Base-by-base conservation (phyloP, 768 basidiomycete species). In the Macrolepiota fuliginosa region DNA sequence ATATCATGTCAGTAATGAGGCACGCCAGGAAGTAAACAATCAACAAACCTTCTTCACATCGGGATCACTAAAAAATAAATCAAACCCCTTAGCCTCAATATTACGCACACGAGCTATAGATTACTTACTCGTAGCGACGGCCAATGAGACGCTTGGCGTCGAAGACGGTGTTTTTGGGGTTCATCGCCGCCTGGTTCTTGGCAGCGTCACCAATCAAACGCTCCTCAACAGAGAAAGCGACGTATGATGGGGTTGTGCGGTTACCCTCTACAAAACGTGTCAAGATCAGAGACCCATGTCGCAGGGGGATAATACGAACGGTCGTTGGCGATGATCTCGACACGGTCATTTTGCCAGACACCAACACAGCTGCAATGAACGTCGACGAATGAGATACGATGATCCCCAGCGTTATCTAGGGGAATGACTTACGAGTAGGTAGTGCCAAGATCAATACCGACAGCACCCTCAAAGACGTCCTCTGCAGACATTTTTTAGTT, bases 301-400 rank as follows among this genome's bases (percentile, higher is more conserved):
- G 2, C 10, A 51, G 15, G 22, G 19, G 17, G 56, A 60, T 58
- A 47, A 39, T 13, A 81, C 91, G 77, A 68, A 93, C 91, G 93
- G 84, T 95, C 93, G 71, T 95, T 95, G 81, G 93, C 90, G 74
- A 98, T 98, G 82, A 98, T 98, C 78, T 98, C 96, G 71, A 98
- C 96, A 71, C 96, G 94, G 86, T 98, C 96, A 78, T 97, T 95
- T 85, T 96, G 94, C 96, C 96, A 98, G 72, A 98, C 95, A 82
- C 94, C 96, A 69, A 98, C 96, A 76, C 96, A 98, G 52, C 94
- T 96, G 62, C 37, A 45, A 32, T 32, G 50, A 52, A 45, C 25
- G 42, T 39, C 54, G 50, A 52, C 68, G 39, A 70, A 56, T 68
- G 65, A 59, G 59, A 63, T 36, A 46, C 24, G 19, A 53, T 35